These are phyloP conservation scores for Hyphopichia khmerensis DNA, from an alignment of 1,139 yeast genomes.

Conservation along the genomic window DNA sequence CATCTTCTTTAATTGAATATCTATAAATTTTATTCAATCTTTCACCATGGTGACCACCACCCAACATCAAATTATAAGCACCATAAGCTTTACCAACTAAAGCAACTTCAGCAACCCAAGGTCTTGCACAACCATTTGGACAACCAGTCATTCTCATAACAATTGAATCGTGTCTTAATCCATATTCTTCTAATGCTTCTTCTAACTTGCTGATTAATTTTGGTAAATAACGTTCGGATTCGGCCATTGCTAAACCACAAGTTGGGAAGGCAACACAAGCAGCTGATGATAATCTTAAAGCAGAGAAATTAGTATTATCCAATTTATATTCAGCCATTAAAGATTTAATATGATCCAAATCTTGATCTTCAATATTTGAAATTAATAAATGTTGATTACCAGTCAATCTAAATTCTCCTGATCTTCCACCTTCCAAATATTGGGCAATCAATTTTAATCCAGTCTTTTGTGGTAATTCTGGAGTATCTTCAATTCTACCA, in stretches of 20 bases:
- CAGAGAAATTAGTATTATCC: conserved; percentile 82
- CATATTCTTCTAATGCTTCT: conserved; percentile 81
- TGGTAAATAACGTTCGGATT: conserved; percentile 93
- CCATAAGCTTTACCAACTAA: conserved; percentile 94
- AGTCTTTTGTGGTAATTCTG: conserved; percentile 84
- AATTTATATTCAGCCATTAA: conserved; percentile 72
- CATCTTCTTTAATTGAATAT: conserved; percentile 88
- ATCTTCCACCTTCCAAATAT: conserved; percentile 48
- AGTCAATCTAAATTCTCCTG: conserved; percentile 89
- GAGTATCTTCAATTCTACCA: conserved; percentile 94
- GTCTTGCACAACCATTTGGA: conserved; percentile 98
- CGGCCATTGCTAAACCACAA: conserved; percentile 99
- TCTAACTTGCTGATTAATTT: conserved; percentile 78
- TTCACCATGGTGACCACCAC: conserved; percentile 96
- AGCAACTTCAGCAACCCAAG: conserved; percentile 97
- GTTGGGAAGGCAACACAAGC: conserved; percentile 99
- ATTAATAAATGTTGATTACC: conserved; percentile 93
- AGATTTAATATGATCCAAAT: conserved; percentile 60
- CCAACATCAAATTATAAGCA: conserved; percentile 90
- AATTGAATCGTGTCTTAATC: conserved; percentile 89
- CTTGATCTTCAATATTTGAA: conserved; percentile 69
- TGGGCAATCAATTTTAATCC: conserved; percentile 82
- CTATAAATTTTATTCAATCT: conserved; percentile 88
- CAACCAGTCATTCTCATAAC: conserved; percentile 99
- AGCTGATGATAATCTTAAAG: conserved; percentile 83